Evolutionary conservation across 2,329 filamentous ascomycete genomes (phyloP), one percentile per base, ranked within the genome.

Genomic region (Alternaria hordeiaustralica): DNA sequence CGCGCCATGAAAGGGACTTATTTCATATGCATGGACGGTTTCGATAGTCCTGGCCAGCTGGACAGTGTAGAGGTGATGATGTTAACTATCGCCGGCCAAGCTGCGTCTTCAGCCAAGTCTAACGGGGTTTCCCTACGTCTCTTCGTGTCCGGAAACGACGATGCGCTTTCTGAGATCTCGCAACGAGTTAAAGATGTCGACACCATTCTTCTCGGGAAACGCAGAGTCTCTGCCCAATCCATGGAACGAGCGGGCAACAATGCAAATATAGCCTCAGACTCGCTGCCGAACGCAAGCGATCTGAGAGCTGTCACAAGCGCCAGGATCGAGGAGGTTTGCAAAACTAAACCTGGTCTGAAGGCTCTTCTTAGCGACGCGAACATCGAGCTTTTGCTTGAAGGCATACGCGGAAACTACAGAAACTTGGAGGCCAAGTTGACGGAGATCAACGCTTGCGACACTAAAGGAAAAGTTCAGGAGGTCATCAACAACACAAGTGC

Each of bases 381-480:
- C 28, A 60, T 69, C 49, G 51, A 67, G 25, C 59, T 59, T 20
- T 15, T 71, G 30, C 30, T 71, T 1, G 57, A 61, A n/a, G 56
- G 61, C 25, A 61, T 69, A 3, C 59, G 41, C 46, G 64, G 64
- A 56, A 56, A 56, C n/a, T 67, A 66, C 18, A 46, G 54, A 4
- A 61, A 58, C 6, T 44, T 71, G 2, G 64, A 71, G 53, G 62
- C 60, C 1, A 71, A 71, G 46, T 46, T 69, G 3, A 59, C 59
- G 3, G 55, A 66, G 36, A 69, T 71, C 30, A 61, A 64, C 11
- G 46, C 64, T 4, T 71, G 68, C 53, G 59, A 71, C 30, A 67
- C 68, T 5, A 65, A 69, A 28, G 30, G 51, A n/a, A 53, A 63
- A 18, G 62, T 71, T 21, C 58, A 58, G 20, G 60, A 62, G 0